Evolutionary conservation across 257 asterid species (phyloP), one percentile per base, ranked within the genome.

Genomic region (Osmanthus fragrans): DNA sequence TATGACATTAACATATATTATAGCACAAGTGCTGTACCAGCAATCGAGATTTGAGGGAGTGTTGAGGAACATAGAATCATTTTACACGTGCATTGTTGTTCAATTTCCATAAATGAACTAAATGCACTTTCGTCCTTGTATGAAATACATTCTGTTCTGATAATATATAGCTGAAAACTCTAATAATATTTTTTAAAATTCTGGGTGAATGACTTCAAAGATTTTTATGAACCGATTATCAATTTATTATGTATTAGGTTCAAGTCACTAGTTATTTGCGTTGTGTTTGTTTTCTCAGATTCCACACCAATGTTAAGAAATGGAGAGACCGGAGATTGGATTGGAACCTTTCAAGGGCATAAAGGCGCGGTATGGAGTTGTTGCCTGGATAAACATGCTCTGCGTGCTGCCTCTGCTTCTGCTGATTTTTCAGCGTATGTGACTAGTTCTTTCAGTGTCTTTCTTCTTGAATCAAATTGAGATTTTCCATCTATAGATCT

Each of bases 321-420:
- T 77, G 99, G 99, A 54, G 98, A 92, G 86, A 93, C 99, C 12
- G 99, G 99, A 25, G 99, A 95, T 73, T 95, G 99, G 99, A 86
- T 95, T 84, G 99, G 99, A 81, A 95, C 98, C 75, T 95, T 93
- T 84, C 91, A 88, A 85, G 99, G 99, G 78, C 99, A 95, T 86
- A 95, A 95, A 80, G 99, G 99, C 78, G 99, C 99, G 33, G 99
- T 95, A 56, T 95, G 98, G 99, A 89, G 97, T 86, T 87, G 94
- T 85, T 88, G 97, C 88, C 81, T 95, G 80, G 98, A 93, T 87
- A 95, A 92, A 79, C 85, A 88, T 77, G 99, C 97, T 56, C 82
- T 95, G 63, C 98, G 97, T 71, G 97, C 96, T 71, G 99, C 99
- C 71, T 87, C 99, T 75, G 98, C 96, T 3, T 91, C 99, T 77